Base-by-base conservation (phyloP, 345 rosid genomes). In the Lenwebbia sp. region DNA sequence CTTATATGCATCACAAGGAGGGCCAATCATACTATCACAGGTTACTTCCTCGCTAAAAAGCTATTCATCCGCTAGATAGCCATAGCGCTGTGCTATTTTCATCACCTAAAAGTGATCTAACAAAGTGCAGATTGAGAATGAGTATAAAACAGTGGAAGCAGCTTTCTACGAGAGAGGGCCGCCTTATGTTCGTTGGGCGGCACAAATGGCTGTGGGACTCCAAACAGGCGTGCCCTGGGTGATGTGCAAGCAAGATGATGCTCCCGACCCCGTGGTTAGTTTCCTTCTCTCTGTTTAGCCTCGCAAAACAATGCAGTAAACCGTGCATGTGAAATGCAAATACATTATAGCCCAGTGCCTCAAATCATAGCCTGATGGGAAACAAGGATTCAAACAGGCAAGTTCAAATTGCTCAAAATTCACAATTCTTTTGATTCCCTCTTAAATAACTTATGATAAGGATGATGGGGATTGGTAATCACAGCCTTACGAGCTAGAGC, bases 221-320 rank as follows among this genome's bases (percentile, higher is more conserved):
- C 88, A 93, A 6, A 94, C 98, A 26, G 96, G 98, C 23, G 96
- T 95, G 19, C 99, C 99, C 13, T 96, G 99, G 98, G 93, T 91
- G 83, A 96, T 96, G 98, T 94, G 99, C 91, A 95, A 94, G 92
- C 98, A 96, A 90, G 86, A 90, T 60, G 94, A 96, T 89, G 98
- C 98, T 86, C 97, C 96, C 82, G 94, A 94, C 86, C 98, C 98
- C 17, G 90, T 96, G 94, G 98, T 95, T 85, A 83, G 96, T 90
- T 65, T 81, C 40, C 62, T 74, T 54, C 50, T 54, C 83, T 62
- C 6, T 82, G 54, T 74, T 15, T 22, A 25, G 54, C 17, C 25
- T 52, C 83, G n/a, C 57, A 70, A 47, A 70, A 57, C n/a, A 14
- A 33, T 33, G 85, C 56, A 37, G 19, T 22, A 41, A 33, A 26